Percentiles rank a stretch among this genome's conserved stretches.
Conservation (phyloP, 371 early-diverging fungal genomes). For the Mucor plumbeus region DNA sequence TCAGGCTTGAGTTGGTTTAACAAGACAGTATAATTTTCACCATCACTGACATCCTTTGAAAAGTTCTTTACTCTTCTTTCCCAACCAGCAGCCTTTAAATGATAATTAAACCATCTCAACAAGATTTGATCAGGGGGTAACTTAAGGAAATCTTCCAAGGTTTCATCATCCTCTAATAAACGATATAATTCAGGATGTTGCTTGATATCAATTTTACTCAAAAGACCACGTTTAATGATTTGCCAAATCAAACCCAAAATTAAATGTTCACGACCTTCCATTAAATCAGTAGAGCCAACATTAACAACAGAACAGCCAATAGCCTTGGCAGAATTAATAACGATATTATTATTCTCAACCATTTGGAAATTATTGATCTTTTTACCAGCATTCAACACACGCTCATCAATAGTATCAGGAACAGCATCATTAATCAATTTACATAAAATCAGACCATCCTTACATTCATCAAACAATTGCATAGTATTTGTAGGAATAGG, state of each 20-base stretch:
- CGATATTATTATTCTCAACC: constrained; percentile 98
- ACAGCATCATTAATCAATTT: constrained; percentile 97
- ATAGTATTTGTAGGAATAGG: constrained; percentile 93
- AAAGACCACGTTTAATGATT: constrained; percentile 95
- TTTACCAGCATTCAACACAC: constrained; percentile 87
- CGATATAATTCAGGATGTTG: constrained; percentile 97
- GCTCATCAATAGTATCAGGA: constrained; percentile 97
- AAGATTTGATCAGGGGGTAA: constrained; percentile 94
- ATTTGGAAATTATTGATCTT: constrained; percentile 91
- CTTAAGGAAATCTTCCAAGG: constrained; percentile 88
- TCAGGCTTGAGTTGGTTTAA: constrained; percentile 90
- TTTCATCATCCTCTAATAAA: constrained; percentile 90
- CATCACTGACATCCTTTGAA: constrained; percentile 91
- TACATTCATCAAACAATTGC: constrained; percentile 94
- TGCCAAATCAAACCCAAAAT: constrained; percentile 97
- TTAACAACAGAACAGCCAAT: constrained; percentile 97
- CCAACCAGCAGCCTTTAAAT: constrained; percentile 93
- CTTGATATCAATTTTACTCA: constrained; percentile 94
- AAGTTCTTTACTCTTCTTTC: constrained; percentile 88
- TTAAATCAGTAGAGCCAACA: constrained; percentile 93
- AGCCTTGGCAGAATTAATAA: constrained; percentile 97
- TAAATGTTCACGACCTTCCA: constrained; percentile 93
- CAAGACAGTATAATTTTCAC: constrained; percentile 93
- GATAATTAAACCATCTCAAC: constrained; percentile 98
- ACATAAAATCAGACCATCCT: constrained; percentile 94